phyloP scores from a whole-genome alignment of 371 early-diverging fungal genomes.

The Syncephalis plumigaleata region DNA sequence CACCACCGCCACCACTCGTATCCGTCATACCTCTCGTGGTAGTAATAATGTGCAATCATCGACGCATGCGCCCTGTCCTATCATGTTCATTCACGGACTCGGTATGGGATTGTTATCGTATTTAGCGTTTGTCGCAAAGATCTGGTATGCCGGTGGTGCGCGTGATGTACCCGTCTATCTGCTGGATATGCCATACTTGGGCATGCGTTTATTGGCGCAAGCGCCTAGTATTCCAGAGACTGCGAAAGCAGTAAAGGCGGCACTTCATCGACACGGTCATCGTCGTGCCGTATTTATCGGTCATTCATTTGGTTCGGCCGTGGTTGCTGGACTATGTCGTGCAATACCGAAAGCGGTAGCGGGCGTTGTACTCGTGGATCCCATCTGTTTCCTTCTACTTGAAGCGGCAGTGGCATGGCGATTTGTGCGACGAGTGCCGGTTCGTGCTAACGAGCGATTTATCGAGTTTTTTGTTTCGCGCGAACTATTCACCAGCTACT shows the following conservation, averaged over 20 bases:
- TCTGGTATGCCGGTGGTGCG: slow-evolving; percentile 10
- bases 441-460: slow-evolving; percentile 35
- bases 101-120: slow-evolving; percentile 45
- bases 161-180: slow-evolving; percentile 39
- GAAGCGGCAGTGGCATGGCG: slow-evolving; percentile 41
- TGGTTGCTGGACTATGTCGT: slow-evolving; percentile 27
- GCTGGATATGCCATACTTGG: slow-evolving; percentile 49
- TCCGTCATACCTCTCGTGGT: too few relatives aligned
- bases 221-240: too few relatives aligned
- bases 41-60: too few relatives aligned
- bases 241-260: slow-evolving; percentile 40
- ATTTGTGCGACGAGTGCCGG: slow-evolving; percentile 47
- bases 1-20: slow-evolving; percentile 8
- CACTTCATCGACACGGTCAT: slow-evolving; percentile 31
- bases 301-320: slow-evolving; percentile 46
- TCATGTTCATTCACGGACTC: slow-evolving; percentile 61
- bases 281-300: slow-evolving; percentile 40
- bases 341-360: slow-evolving; percentile 19
- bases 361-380: slow-evolving; percentile 38
- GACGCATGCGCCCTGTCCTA: too few relatives aligned
- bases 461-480: slow-evolving; percentile 48
- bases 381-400: slow-evolving; percentile 50
- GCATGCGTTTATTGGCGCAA: too few relatives aligned
- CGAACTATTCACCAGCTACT: slow-evolving; percentile 45
- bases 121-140: slow-evolving; percentile 21